Conservation (phyloP, 1,284 basidiomycete genomes). For the Ganoderma boninense region DNA sequence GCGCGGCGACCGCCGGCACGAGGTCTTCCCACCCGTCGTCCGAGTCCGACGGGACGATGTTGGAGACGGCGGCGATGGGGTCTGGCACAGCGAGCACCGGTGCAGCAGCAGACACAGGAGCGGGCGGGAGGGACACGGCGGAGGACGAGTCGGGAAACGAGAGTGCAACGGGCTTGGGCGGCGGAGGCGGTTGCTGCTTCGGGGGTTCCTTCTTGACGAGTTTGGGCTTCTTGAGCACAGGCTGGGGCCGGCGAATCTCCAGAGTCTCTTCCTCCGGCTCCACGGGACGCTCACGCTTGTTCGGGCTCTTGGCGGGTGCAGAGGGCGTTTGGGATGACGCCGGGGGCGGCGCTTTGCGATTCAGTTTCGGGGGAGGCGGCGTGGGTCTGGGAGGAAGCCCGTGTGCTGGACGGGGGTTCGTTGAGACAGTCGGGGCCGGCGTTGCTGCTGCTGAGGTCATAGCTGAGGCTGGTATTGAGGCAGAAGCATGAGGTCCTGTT, state of each 20-base stretch:
- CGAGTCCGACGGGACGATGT: constrained; percentile 48
- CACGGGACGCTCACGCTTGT: constrained; percentile 41
- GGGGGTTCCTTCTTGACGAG: constrained; percentile 30
- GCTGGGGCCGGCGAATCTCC: constrained; percentile 44
- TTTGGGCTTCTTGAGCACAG: constrained; percentile 24
- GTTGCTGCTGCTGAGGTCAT: constrained; percentile 7
- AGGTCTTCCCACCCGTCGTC: constrained; percentile 60
- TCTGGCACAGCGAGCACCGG: constrained; percentile 29
- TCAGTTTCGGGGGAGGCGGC: constrained; percentile 5
- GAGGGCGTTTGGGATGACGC: constrained; percentile 3
- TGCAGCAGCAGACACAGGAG: constrained; percentile 1
- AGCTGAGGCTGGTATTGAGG: background rate
- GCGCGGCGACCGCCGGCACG: constrained; percentile 22
- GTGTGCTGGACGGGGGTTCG: constrained; percentile 1
- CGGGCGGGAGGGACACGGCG: constrained; percentile 31
- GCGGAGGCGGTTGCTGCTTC: constrained; percentile 41
- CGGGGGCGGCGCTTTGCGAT: constrained; percentile 8
- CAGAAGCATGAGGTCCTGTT: background rate
- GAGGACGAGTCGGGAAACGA: constrained; percentile 35
- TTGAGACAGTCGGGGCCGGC: background rate
- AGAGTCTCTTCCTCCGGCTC: constrained; percentile 52
- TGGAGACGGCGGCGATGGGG: constrained; percentile 29
- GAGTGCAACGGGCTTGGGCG: constrained; percentile 45
- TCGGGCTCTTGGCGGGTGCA: constrained; percentile 21
- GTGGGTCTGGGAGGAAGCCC: constrained; percentile 24